These are phyloP conservation scores for Lactarius hatsudake DNA, from an alignment of 768 basidiomycete species.

Conservation along the genomic window DNA sequence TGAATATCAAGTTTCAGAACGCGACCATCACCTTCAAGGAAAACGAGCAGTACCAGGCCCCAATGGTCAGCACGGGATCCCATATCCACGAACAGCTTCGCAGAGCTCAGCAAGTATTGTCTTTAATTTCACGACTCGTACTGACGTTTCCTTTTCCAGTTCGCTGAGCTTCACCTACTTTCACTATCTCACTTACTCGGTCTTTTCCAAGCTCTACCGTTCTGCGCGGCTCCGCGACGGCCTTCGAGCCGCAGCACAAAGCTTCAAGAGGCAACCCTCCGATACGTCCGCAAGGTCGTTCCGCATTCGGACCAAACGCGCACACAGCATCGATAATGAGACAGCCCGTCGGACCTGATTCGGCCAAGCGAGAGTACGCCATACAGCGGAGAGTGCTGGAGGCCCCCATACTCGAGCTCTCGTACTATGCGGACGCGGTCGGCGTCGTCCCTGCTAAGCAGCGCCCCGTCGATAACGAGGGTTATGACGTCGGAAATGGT, in stretches of 20 bases:
- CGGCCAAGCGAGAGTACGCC: conserved; percentile 73
- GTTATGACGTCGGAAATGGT: conserved; percentile 77
- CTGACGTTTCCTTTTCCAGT: conserved; percentile 14
- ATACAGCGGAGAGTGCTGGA: conserved; percentile 82
- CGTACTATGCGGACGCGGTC: conserved; percentile 84
- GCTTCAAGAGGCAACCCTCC: background rate
- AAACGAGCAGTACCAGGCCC: conserved; percentile 70
- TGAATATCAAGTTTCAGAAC: conserved; percentile 68
- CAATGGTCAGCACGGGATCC: conserved; percentile 66
- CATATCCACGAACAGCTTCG: conserved; percentile 55
- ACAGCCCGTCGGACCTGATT: conserved; percentile 56
- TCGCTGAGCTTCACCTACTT: conserved; percentile 20
- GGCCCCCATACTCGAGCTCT: conserved; percentile 69
- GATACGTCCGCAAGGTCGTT: conserved; percentile 7
- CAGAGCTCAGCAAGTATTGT: conserved; percentile 35
- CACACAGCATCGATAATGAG: conserved; percentile 47
- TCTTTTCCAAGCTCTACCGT: conserved; percentile 25
- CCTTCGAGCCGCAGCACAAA: conserved; percentile 8
- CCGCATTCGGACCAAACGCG: conserved; percentile 31
- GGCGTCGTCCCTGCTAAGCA: conserved; percentile 59
- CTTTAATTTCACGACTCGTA: background rate
- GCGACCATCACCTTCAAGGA: conserved; percentile 63
- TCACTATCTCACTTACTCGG: conserved; percentile 20
- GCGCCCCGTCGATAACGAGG: conserved; percentile 33
- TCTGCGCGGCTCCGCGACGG: conserved; percentile 16